Conservation (phyloP, 352 stramenopile genomes). For the Phytopythium oedochilum region DNA sequence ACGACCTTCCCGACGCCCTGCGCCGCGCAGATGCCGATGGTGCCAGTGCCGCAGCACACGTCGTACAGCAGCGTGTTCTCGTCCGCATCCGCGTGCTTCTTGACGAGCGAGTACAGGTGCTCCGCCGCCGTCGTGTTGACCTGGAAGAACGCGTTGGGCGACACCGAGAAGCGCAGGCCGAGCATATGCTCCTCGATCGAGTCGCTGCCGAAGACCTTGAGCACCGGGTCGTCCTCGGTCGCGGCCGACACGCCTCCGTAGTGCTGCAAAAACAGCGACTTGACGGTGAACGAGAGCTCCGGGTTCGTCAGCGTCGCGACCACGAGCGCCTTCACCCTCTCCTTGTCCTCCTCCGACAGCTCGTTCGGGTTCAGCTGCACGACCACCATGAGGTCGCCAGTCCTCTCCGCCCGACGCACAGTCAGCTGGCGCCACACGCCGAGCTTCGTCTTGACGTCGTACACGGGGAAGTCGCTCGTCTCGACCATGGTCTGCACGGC, state of each 20-base stretch:
- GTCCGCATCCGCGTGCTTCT: slow-evolving; percentile 73
- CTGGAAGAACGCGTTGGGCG: slow-evolving; percentile 92
- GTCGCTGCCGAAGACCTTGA: slow-evolving; percentile 59
- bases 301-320: slow-evolving; percentile 38
- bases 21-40: slow-evolving; percentile 95
- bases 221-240: slow-evolving; percentile 85
- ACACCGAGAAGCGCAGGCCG: slow-evolving; percentile 89
- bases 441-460: slow-evolving; percentile 59
- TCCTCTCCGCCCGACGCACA: slow-evolving; percentile 60
- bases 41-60: slow-evolving; percentile 98
- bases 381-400: slow-evolving; percentile 73
- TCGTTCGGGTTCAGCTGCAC: slow-evolving; percentile 61
- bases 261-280: slow-evolving; percentile 91
- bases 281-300: slow-evolving; percentile 48
- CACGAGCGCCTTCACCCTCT: slow-evolving; percentile 36
- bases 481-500: slow-evolving; percentile 63
- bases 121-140: slow-evolving; percentile 96
- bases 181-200: slow-evolving; percentile 85
- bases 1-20: slow-evolving; percentile 73
- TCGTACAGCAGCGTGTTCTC: slow-evolving; percentile 93
- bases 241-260: slow-evolving; percentile 89
- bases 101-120: slow-evolving; percentile 95
- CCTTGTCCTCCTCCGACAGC: slow-evolving; percentile 26
- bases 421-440: slow-evolving; percentile 80
- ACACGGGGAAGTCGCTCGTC: slow-evolving; percentile 53